Conservation (phyloP, 148 eudicot genomes). For the Pharnaceum exiguum region DNA sequence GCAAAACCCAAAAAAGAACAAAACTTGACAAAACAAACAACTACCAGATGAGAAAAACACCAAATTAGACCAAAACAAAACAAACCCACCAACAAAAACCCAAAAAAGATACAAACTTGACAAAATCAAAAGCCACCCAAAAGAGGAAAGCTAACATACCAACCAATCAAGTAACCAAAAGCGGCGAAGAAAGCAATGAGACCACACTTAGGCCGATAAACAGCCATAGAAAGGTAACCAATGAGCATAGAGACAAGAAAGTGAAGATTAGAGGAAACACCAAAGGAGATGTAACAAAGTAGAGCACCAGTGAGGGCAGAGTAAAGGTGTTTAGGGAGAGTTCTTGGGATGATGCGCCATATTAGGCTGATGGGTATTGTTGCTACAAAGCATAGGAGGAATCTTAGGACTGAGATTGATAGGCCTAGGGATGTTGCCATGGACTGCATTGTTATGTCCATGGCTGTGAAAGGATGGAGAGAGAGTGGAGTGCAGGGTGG, state of each 20-base stretch:
- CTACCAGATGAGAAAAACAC: background rate
- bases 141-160: constrained; percentile 1
- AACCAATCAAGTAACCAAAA: constrained; percentile 69
- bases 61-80: background rate
- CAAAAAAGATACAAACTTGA: background rate
- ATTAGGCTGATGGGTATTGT: constrained; percentile 80
- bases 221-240: constrained; percentile 65
- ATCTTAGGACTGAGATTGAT: constrained; percentile 69
- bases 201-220: constrained; percentile 66
- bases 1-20: background rate
- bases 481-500: background rate
- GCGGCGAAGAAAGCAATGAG: constrained; percentile 64
- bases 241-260: constrained; percentile 68
- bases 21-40: too few relatives aligned
- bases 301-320: constrained; percentile 61
- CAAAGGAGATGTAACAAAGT: constrained; percentile 75
- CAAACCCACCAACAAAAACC: background rate
- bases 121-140: background rate
- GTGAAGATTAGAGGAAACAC: constrained; percentile 79
- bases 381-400: constrained; percentile 63
- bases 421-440: constrained; percentile 74
- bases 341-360: constrained; percentile 62
- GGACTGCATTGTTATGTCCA: constrained; percentile 59
- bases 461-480: constrained; percentile 15
- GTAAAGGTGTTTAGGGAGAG: constrained; percentile 65